Conservation (phyloP, 495 filamentous ascomycete species). For the Tuber microsphaerosporum region DNA sequence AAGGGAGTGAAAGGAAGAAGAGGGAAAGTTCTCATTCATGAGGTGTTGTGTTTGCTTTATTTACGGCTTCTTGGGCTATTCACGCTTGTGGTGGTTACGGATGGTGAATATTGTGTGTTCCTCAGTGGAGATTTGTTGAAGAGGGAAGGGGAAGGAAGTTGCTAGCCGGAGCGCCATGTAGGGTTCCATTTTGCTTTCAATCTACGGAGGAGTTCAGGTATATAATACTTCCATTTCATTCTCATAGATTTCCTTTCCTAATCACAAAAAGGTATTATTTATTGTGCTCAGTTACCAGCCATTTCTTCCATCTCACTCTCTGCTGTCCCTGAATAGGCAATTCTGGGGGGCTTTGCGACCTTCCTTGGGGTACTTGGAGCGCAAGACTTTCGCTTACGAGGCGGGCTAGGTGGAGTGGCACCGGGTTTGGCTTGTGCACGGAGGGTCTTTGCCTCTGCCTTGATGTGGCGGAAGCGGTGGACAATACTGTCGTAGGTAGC, state of each 20-base stretch:
- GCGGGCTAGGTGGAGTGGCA: conserved; percentile 19
- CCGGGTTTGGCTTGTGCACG: conserved; percentile 21
- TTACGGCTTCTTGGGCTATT: conserved; percentile 1
- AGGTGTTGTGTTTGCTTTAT: conserved; percentile 2
- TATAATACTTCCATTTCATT: not conserved
- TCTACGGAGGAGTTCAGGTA: not conserved
- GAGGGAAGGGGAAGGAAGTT: conserved; percentile 1
- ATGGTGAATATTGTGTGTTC: conserved; percentile 2
- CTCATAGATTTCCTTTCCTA: not conserved
- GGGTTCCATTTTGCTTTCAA: not conserved
- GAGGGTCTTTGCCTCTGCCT: conserved; percentile 29
- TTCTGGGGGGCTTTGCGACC: not conserved
- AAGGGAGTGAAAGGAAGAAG: not conserved
- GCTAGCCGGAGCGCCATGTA: not conserved
- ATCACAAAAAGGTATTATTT: not conserved
- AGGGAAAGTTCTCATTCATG: not conserved
- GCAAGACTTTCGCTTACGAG: conserved; percentile 25
- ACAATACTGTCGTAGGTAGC: conserved; percentile 38
- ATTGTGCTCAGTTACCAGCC: not conserved
- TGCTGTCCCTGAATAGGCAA: not conserved
- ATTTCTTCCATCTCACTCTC: not conserved
- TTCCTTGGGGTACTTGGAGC: conserved; percentile 25
- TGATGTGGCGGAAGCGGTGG: conserved; percentile 29
- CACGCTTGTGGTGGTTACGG: conserved; percentile 1
- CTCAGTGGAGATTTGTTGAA: not conserved